Evolutionary conservation across 306 rosid species (phyloP).

Genomic region (Lathyrus oleraceus): DNA sequence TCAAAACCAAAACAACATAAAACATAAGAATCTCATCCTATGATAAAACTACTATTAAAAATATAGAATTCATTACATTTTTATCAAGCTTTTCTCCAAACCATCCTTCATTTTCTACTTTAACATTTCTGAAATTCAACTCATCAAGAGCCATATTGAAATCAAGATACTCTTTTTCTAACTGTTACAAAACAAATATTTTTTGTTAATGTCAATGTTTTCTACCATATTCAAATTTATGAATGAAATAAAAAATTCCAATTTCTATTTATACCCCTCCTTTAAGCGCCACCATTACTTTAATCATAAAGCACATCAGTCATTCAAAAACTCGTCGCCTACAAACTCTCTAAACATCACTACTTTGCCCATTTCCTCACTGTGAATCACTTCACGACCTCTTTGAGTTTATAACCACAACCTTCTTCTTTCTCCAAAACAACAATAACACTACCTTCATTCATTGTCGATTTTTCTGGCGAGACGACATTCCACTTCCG

Average conservation of each 20-base stretch:
- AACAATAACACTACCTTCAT: too few species aligned
- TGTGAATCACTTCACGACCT: too few species aligned
- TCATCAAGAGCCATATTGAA: slow-evolving; percentile 35
- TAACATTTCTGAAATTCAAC: slow-evolving; percentile 17
- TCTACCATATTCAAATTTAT: not conserved
- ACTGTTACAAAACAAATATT: slow-evolving; percentile 23
- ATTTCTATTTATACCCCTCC: not conserved
- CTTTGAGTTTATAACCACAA: too few species aligned
- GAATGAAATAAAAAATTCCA: not conserved
- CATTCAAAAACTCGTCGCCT: too few species aligned
- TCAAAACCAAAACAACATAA: not conserved
- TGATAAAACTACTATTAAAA: not conserved
- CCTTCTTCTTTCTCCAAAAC: too few species aligned
- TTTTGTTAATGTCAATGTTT: not conserved
- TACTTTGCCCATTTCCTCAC: too few species aligned
- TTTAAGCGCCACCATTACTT: too few species aligned
- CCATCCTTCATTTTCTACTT: not conserved
- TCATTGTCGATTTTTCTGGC: too few species aligned
- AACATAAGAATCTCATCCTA: not conserved
- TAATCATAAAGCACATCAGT: too few species aligned
- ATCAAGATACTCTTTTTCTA: not conserved
- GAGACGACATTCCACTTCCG: too few species aligned
- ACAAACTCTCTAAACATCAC: too few species aligned
- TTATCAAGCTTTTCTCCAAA: slow-evolving; percentile 19
- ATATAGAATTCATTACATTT: not conserved